A percentile compares a stretch with the other conserved stretches of the same genome.
These are phyloP conservation scores for Diatrype stigma DNA, from an alignment of 2,329 filamentous ascomycete genomes.

Conservation along the genomic window DNA sequence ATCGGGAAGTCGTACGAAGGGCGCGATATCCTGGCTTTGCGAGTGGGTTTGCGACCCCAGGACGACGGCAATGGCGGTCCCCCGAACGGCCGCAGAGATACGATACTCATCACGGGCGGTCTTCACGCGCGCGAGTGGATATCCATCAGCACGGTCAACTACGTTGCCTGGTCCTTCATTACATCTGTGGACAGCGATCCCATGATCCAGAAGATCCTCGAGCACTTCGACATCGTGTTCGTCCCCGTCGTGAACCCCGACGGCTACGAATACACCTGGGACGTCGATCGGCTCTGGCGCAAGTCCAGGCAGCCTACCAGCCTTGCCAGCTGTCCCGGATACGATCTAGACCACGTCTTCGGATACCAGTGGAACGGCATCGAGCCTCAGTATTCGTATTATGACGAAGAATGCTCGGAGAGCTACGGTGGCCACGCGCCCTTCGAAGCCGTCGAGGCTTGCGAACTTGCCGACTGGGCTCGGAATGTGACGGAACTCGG, in stretches of 20 bases:
- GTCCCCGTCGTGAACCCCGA: slow-evolving; percentile 89
- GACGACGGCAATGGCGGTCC: slow-evolving; percentile 29
- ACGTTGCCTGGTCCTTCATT: slow-evolving; percentile 83
- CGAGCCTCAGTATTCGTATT: slow-evolving; percentile 37
- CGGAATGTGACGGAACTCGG: slow-evolving; percentile 69
- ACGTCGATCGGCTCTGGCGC: slow-evolving; percentile 86
- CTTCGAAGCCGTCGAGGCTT: slow-evolving; percentile 79
- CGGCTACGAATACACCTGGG: slow-evolving; percentile 92
- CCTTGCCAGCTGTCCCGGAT: slow-evolving; percentile 76
- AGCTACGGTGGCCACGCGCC: slow-evolving; percentile 79
- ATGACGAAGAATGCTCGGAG: slow-evolving; percentile 83
- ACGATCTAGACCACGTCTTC: slow-evolving; percentile 87
- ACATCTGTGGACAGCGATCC: slow-evolving; percentile 72
- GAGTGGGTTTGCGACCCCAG: slow-evolving; percentile 55
- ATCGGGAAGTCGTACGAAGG: slow-evolving; percentile 88
- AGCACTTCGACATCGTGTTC: slow-evolving; percentile 83
- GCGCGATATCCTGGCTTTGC: slow-evolving; percentile 77
- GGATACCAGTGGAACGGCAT: slow-evolving; percentile 77
- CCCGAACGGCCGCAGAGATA: slow-evolving; percentile 55
- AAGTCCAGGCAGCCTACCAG: slow-evolving; percentile 86
- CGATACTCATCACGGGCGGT: slow-evolving; percentile 77
- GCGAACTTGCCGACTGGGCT: slow-evolving; percentile 75
- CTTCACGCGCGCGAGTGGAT: slow-evolving; percentile 98
- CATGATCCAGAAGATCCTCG: slow-evolving; percentile 70
- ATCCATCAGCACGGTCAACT: slow-evolving; percentile 84